phyloP scores from a whole-genome alignment of 1,284 basidiomycete species.

The Apiotrichum porosum region DNA sequence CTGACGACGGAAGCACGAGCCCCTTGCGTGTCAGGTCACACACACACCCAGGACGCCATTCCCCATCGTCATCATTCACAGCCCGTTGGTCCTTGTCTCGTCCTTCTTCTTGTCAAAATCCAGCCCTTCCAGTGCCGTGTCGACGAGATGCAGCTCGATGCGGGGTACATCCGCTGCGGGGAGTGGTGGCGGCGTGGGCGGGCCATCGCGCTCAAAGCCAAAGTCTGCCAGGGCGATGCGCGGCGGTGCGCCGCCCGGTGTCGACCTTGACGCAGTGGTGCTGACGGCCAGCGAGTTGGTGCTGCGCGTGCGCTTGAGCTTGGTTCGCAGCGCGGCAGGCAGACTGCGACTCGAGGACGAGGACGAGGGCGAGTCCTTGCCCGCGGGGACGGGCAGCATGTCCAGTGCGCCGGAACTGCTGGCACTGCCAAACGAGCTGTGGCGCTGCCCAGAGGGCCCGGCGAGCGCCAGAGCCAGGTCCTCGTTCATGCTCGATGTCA shows the following conservation, averaged over 20 bases:
- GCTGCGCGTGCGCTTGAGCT: background rate
- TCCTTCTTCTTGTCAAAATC: background rate
- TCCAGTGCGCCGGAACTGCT: background rate
- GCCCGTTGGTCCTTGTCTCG: no score
- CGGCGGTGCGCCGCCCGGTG: background rate
- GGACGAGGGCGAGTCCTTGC: no score
- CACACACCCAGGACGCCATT: no score
- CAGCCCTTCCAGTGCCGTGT: background rate
- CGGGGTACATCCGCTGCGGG: background rate
- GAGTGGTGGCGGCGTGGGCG: constrained; percentile 1
- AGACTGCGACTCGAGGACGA: no score
- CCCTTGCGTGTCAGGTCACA: no score
- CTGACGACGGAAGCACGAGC: no score
- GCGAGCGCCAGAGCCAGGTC: no score
- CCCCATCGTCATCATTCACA: no score
- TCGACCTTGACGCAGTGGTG: background rate
- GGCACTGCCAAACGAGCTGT: no score
- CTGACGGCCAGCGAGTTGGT: background rate
- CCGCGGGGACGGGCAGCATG: background rate
- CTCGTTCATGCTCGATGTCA: no score
- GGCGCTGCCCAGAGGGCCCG: no score
- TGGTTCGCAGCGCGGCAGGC: background rate
- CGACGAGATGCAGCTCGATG: background rate
- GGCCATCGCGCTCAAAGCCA: constrained; percentile 2
- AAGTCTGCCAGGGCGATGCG: constrained; percentile 2